Evolutionary conservation across 345 rosid species (phyloP), one percentile per base, ranked within the genome.

Genomic region (Eucalyptus pauciflora): DNA sequence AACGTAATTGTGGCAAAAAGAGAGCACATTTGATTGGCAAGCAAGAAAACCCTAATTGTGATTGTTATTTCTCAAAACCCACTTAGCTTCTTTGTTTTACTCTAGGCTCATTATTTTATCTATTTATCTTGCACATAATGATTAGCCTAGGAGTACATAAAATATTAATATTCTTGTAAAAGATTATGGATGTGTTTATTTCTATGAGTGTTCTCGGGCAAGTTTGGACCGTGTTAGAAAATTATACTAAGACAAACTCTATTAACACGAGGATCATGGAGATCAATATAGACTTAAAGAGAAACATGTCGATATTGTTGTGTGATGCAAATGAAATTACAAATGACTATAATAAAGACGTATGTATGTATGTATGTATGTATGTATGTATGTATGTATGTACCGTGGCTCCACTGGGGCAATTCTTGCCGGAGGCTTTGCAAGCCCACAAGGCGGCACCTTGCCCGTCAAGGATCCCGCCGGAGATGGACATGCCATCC

Each of bases 391-490:
- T 10, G 24, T 31, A 11, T 58, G 31, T 50, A 89, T 89, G 33
- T 92, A 96, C 99, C 91, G 95, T 93, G 10, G 98, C 95, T 8
- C 99, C 99, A 14, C 17, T 87, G 43, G 99, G 99, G 88, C 98
- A 96, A 17, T 85, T 90, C 85, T 90, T 89, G 92, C 93, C 92
- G 46, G 96, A 92, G 2, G 27, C 89, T 89, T 94, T 97, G 90
- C 97, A 93, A 27, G 89, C 87, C 94, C 94, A 93, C 81, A 93
- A 71, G 13, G 87, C 89, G 33, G 91, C 31, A 67, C 93, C 94
- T 51, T 50, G 90, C 7, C 90, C 92, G 18, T 93, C 92, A 8
- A 93, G 93, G 31, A 86, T 24, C 11, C 93, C 92, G 2, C 94
- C 94, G 31, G 90, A 90, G 46, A 93, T 33, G 5, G 90, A 88